Base-by-base conservation (phyloP, 2,329 filamentous ascomycete genomes). In the Biscogniauxia marginata region DNA sequence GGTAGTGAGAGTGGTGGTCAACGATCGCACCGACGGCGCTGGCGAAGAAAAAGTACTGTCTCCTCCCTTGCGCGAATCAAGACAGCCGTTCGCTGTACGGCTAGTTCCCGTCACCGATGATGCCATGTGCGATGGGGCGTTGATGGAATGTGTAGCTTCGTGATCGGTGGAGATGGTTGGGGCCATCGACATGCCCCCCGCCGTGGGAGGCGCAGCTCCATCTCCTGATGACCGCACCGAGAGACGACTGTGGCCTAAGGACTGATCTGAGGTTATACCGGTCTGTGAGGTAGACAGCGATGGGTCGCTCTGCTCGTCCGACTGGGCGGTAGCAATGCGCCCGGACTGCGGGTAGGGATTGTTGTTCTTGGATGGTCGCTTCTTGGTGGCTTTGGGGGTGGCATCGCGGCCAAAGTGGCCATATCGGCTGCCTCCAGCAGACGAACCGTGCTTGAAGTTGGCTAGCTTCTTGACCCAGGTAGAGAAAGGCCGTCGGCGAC, bases 381-480 rank as follows among this genome's bases (percentile, higher is more conserved):
- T 90, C 74, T 88, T 89, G 52, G 71, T 64, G 53, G 62, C 63
- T 24, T 72, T 74, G 52, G 78, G 71, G 44, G 70, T 64, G 51
- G 67, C 66, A 60, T 74, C 74, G 52, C 74, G 73, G 64, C 80
- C 81, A 34, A 65, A 62, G 47, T 71, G 67, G 57, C 67, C 73
- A 61, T 70, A 74, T 67, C 70, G 73, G 56, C 67, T 74, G 64
- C 68, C 57, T 45, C 79, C 79, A 58, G 85, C 81, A 61, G 83
- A 89, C 4, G 86, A 87, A 54, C 78, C 81, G 54, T 70, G 73
- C 74, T 96, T 97, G 75, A 96, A 88, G 72, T 88, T 93, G 59
- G 92, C 87, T 55, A 98, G 84, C 69, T 93, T 93, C 80, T 93
- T 96, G 79, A 99, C 91, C 89, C 93, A 96, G 64, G 87, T 90